Evolutionary conservation across 768 basidiomycete genomes (phyloP), one percentile per base, ranked within the genome.

Genomic region (Hemileccinum rubropunctum): DNA sequence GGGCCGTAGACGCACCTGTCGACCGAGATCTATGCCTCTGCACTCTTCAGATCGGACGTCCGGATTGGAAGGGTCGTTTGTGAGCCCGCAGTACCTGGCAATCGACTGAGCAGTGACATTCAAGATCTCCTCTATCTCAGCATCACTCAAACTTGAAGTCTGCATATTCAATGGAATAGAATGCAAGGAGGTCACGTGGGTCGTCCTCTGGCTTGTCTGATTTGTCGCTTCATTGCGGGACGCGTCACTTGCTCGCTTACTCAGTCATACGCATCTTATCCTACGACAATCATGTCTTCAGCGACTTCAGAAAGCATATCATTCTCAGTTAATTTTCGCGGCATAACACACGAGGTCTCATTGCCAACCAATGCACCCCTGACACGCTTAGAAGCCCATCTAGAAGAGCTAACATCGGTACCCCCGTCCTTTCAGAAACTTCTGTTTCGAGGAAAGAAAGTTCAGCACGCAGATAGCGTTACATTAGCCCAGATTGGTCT

Each of bases 341-440:
- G 84, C 3, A 64, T 58, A 36, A 57, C 69, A 1, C 71, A 86
- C 59, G 42, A 62, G 2, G 54, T 88, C n/a, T 73, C 76, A 0
- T 58, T 86, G 0, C 68, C 70, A n/a, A 65, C 76, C 0, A 72
- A 81, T 36, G 71, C 70, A 42, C 76, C 85, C 3, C 59, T 91
- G n/a, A 64, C 70, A 2, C 61, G 59, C 10, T 70, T 91, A 2
- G 76, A 82, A 46, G 57, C 69, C 1, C 73, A 62, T 27, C 61
- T 90, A 4, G 79, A 84, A 60, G 76, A 82, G 54, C 73, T 88
- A 26, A 90, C 86, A 2, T 73, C 75, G 21, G 83, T 90, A 11
- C 85, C 86, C 0, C 75, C 80, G 4, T 62, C 74, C 3, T 68
- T 83, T 35, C 88, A 91, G 71, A 91, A 91, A 59, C 71, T 90